These are phyloP conservation scores for Ceratocystis ficicola DNA, from an alignment of 2,329 filamentous ascomycete species.

Conservation along the genomic window DNA sequence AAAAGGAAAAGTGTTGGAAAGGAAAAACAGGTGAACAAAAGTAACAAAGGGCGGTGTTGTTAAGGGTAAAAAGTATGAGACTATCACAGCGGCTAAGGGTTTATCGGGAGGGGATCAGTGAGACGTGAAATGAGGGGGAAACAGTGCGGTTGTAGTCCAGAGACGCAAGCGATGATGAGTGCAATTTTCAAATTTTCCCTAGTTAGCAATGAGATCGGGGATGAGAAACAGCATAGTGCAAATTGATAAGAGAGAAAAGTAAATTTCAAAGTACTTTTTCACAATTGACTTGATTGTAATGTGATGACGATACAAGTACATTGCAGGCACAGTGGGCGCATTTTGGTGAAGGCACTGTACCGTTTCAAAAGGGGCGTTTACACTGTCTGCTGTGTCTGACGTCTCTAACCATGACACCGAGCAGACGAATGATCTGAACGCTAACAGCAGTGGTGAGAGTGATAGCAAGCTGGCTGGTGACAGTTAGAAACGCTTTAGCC, in stretches of 20 bases:
- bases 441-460: too few relatives aligned
- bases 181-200: background rate
- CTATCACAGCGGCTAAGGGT: conserved; percentile 5
- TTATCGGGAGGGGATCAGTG: background rate
- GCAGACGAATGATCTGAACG: too few relatives aligned
- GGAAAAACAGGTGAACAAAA: background rate
- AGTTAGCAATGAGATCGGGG: too few relatives aligned
- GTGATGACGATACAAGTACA: too few relatives aligned
- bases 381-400: too few relatives aligned
- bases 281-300: too few relatives aligned
- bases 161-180: background rate
- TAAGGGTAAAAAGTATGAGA: background rate
- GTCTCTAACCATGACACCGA: too few relatives aligned
- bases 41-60: background rate
- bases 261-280: too few relatives aligned
- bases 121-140: conserved; percentile 4
- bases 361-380: background rate
- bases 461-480: too few relatives aligned
- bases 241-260: too few relatives aligned
- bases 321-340: background rate
- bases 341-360: background rate
- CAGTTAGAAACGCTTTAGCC: too few relatives aligned
- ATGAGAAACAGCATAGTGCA: too few relatives aligned
- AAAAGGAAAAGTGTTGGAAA: background rate
- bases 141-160: background rate